These are phyloP conservation scores for Plasmodium fragile DNA, from an alignment of 169 alveolate genomes.

Conservation along the genomic window DNA sequence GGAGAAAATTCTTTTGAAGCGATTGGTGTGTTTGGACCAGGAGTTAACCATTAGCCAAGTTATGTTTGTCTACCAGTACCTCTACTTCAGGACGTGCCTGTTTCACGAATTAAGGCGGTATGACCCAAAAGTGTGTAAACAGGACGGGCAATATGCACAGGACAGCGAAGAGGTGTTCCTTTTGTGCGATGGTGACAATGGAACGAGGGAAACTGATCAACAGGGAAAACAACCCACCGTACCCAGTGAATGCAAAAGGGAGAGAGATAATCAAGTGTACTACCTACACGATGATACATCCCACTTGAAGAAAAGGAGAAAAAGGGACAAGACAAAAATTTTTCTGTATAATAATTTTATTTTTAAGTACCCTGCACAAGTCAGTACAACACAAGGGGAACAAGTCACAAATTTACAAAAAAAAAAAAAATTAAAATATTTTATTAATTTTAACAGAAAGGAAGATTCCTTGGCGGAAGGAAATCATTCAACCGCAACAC, in stretches of 20 bases:
- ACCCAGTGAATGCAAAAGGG: background rate
- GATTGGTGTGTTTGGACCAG: conserved; percentile 41
- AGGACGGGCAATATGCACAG: background rate
- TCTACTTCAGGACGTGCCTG: conserved; percentile 64
- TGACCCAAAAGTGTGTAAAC: conserved; percentile 7
- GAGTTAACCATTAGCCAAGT: conserved; percentile 22
- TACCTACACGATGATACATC: conserved; percentile 50
- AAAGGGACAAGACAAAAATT: conserved; percentile 48
- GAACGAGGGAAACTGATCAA: background rate
- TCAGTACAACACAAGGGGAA: background rate
- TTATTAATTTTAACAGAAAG: conserved; percentile 10
- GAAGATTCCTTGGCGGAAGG: background rate
- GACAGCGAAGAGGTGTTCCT: background rate
- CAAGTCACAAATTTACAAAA: background rate
- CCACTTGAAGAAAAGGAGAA: conserved; percentile 40
- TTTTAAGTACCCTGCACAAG: conserved; percentile 45
- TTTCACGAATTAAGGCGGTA: conserved; percentile 31
- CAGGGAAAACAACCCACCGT: background rate
- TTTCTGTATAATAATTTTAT: conserved; percentile 45
- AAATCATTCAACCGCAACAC: background rate
- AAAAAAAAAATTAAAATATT: background rate
- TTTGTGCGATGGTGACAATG: background rate
- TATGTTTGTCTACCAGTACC: conserved; percentile 51
- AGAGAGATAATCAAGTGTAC: background rate
- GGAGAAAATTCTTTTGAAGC: conserved; percentile 52